Evolutionary conservation across 495 filamentous ascomycete species (phyloP), one percentile per base, ranked within the genome.

Genomic region (Xylaria longipes): DNA sequence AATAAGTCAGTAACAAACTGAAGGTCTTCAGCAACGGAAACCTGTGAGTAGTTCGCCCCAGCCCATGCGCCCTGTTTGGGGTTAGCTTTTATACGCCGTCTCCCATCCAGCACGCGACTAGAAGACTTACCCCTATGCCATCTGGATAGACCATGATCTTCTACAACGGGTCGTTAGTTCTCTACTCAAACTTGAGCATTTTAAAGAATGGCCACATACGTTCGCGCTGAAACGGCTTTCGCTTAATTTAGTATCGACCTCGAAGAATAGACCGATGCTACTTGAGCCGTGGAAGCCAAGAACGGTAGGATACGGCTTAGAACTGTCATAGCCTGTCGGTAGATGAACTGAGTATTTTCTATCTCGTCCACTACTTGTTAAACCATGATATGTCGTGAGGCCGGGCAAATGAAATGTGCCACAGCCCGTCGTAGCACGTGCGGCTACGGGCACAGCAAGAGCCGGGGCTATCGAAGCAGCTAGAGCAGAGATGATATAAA

Each of bases 1-100:
- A 90, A 77, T 31, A 89, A 80, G 25, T 87, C 86, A 15, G 77
- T 72, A 8, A 80, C 83, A 73, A 86, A 87, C 27, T 82, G 80
- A 25, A 86, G 75, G 69, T 86, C 85, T 46, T 87, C 82, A 12
- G 75, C 74, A 0, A 81, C 82, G 15, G 76, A 76, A 41, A 74
- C 68, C 70, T 72, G 56, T 20, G 77, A 79, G 70, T 78, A 79
- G 65, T 78, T 79, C 8, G 77, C 76, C 7, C 77, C 77, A 25
- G 77, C 76, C 77, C 77, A 79, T 20, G 77, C 77, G 25, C 77
- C 77, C 74, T 79, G n/a, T 9, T 75, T 35, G 25, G 39, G 22
- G 67, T 73, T 9, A 71, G 48, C 50, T 35, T 64, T 43, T 4
- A 14, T 64, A 12, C 45, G 4, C 14, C 20, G 31, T 52, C 58